Evolutionary conservation across 2,329 filamentous ascomycete genomes (phyloP).

Genomic region (Colletotrichum eleusines): DNA sequence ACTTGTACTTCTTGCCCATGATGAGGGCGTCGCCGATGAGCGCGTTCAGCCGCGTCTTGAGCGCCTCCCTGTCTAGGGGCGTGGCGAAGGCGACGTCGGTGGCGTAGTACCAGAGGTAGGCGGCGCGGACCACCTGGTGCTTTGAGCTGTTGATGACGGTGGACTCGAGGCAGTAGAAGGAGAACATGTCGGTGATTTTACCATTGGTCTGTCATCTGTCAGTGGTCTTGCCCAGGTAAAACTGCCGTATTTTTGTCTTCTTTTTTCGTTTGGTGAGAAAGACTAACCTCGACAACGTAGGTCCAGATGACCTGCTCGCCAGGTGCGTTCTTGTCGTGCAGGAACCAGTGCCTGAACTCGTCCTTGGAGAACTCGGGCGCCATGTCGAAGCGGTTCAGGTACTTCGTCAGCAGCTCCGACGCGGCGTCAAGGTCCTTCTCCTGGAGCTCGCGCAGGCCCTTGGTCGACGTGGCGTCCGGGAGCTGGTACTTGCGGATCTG

Average conservation of each 20-base stretch:
- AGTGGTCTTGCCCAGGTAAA: too few relatives aligned
- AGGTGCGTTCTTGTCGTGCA: conserved; percentile 73
- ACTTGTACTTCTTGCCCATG: conserved; percentile 83
- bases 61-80: conserved; percentile 65
- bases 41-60: conserved; percentile 84
- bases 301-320: conserved; percentile 91
- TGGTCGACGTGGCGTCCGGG: conserved; percentile 77
- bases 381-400: conserved; percentile 84
- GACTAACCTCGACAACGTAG: conserved; percentile 83
- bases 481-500: conserved; percentile 90
- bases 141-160: conserved; percentile 87
- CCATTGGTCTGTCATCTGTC: conserved; percentile 60
- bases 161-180: conserved; percentile 95
- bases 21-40: conserved; percentile 89
- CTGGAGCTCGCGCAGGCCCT: conserved; percentile 85
- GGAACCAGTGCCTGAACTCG: conserved; percentile 89
- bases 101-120: conserved; percentile 98
- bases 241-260: too few relatives aligned
- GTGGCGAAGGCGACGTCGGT: conserved; percentile 79
- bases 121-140: conserved; percentile 84
- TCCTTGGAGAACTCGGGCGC: conserved; percentile 83
- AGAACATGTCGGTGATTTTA: conserved; percentile 96
- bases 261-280: too few relatives aligned
- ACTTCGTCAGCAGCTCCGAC: conserved; percentile 78
- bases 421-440: conserved; percentile 82